Evolutionary conservation across 352 stramenopile genomes (phyloP).

Genomic region (Pythium scleroteichum): DNA sequence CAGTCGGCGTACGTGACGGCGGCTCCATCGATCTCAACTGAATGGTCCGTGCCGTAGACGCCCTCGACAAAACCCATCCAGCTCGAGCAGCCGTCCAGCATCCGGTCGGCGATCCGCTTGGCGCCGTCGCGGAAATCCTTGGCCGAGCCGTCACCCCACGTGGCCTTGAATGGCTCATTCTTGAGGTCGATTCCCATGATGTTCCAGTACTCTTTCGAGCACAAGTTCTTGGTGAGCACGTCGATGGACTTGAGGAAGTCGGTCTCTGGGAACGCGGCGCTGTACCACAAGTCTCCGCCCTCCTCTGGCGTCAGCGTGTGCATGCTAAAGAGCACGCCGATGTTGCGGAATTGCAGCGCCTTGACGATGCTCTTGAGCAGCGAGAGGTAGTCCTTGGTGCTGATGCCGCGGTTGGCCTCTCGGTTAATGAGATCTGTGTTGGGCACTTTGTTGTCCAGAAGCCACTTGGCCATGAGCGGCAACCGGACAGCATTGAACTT

Average conservation of each 20-base stretch:
- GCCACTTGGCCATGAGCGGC: conserved; percentile 19
- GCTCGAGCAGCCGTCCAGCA: conserved; percentile 66
- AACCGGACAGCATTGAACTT: conserved; percentile 82
- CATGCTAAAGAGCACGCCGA: conserved; percentile 74
- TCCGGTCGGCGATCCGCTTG: conserved; percentile 70
- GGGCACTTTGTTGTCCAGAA: conserved; percentile 31
- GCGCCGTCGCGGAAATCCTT: conserved; percentile 62
- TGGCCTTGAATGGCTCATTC: conserved; percentile 64
- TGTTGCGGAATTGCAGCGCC: conserved; percentile 59
- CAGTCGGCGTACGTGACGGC: conserved; percentile 72
- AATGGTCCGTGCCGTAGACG: conserved; percentile 45
- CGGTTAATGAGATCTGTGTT: conserved; percentile 69
- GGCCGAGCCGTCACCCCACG: conserved; percentile 55
- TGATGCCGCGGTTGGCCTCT: conserved; percentile 68
- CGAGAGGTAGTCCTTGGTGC: conserved; percentile 64
- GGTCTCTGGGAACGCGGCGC: conserved; percentile 37
- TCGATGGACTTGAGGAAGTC: conserved; percentile 61
- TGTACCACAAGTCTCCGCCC: conserved; percentile 62
- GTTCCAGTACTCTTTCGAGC: conserved; percentile 73
- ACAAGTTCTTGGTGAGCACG: conserved; percentile 55
- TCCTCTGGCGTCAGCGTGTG: conserved; percentile 60
- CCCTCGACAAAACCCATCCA: conserved; percentile 84
- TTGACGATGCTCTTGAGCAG: conserved; percentile 73
- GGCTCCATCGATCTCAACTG: conserved; percentile 42
- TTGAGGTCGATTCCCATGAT: conserved; percentile 79